Conservation (phyloP, 2,329 filamentous ascomycete genomes). For the Aaosphaeria pasadenensis region DNA sequence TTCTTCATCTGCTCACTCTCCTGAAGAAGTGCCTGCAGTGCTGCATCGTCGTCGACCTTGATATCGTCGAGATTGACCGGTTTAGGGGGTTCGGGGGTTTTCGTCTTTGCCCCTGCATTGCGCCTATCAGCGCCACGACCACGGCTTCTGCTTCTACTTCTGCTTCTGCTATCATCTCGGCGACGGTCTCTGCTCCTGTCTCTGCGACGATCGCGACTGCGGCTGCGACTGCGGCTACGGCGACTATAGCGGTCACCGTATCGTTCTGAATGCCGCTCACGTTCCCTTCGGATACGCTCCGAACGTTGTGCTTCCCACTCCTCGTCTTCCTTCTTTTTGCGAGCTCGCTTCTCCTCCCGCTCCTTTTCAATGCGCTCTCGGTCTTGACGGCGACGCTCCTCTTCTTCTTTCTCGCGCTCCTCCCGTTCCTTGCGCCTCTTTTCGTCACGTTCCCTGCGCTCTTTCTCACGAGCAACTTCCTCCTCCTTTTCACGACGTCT, state of each 20-base stretch:
- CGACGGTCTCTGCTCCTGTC: constrained; percentile 26
- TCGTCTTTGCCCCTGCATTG: not conserved
- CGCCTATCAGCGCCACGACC: constrained; percentile 6
- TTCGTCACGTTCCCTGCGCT: constrained; percentile 47
- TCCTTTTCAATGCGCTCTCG: constrained; percentile 37
- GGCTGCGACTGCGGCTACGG: constrained; percentile 41
- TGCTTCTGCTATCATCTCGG: constrained; percentile 18
- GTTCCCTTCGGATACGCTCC: constrained; percentile 36
- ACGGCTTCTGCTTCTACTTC: constrained; percentile 18
- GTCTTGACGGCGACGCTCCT: constrained; percentile 3
- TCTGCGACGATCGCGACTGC: constrained; percentile 39
- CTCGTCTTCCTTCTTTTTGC: constrained; percentile 43
- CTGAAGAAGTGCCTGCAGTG: constrained; percentile 31
- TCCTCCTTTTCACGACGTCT: constrained; percentile 49
- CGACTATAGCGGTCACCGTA: not conserved
- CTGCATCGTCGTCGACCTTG: constrained; percentile 38
- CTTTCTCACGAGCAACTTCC: constrained; percentile 43
- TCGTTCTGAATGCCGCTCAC: constrained; percentile 36
- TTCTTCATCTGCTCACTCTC: constrained; percentile 39
- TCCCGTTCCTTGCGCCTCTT: constrained; percentile 32
- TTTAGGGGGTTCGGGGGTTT: constrained; percentile 20
- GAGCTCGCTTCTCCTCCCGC: constrained; percentile 52
- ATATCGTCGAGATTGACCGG: constrained; percentile 30
- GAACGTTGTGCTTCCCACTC: constrained; percentile 44
- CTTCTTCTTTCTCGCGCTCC: constrained; percentile 11